Conservation (phyloP, 2,329 filamentous ascomycete genomes). For the Clonostachys byssicola region DNA sequence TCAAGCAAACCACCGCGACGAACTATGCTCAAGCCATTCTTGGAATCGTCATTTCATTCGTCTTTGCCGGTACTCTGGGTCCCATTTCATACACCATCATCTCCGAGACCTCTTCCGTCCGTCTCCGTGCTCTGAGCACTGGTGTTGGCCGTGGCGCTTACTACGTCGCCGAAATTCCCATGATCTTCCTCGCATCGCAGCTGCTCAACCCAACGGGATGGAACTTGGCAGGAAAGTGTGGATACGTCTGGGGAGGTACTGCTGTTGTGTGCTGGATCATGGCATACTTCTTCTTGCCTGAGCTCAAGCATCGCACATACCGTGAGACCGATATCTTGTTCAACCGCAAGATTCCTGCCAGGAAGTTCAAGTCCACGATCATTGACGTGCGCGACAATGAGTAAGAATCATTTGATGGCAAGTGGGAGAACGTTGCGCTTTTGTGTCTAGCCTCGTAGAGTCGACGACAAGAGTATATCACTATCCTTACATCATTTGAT, state of each 20-base stretch:
- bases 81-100: constrained; percentile 37
- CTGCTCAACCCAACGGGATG: constrained; percentile 32
- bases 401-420: too few relatives aligned
- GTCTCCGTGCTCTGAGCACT: constrained; percentile 20
- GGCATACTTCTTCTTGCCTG: constrained; percentile 37
- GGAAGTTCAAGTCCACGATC: too few relatives aligned
- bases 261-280: constrained; percentile 30
- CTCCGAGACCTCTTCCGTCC: constrained; percentile 37
- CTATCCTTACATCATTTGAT: too few relatives aligned
- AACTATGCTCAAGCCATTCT: constrained; percentile 40
- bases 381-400: neutral
- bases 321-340: too few relatives aligned
- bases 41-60: constrained; percentile 34
- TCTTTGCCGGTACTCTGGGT: constrained; percentile 40
- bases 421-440: too few relatives aligned
- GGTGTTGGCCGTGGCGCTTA: constrained; percentile 29
- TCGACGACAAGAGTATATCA: too few relatives aligned
- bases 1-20: constrained; percentile 17
- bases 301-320: constrained; percentile 33
- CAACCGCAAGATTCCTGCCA: too few relatives aligned
- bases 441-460: too few relatives aligned
- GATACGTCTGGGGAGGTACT: constrained; percentile 40
- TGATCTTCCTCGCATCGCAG: constrained; percentile 30
- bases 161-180: constrained; percentile 33
- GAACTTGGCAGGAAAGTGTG: constrained; percentile 37